A percentile compares a stretch with the other conserved stretches of the same genome.
These are phyloP conservation scores for Fusarium praegraminearum DNA, from an alignment of 2,329 filamentous ascomycete species.

Conservation along the genomic window DNA sequence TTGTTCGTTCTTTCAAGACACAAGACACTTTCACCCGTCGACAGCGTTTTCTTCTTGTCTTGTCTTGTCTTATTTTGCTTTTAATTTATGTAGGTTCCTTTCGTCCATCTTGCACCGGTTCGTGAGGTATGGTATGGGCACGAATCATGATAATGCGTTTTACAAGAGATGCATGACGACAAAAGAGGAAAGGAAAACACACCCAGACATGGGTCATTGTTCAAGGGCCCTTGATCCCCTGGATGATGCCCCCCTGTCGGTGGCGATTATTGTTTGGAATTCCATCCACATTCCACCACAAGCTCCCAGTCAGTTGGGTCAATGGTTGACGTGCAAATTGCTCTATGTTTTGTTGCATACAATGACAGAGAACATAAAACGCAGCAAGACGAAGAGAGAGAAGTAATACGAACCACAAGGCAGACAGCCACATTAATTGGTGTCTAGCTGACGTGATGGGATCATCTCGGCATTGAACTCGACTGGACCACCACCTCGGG, in stretches of 20 bases:
- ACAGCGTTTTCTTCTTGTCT: conserved; percentile 1
- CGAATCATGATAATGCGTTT: conserved; percentile 28
- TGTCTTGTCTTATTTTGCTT: background rate
- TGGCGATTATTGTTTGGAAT: conserved; percentile 30
- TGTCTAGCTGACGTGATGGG: conserved; percentile 33
- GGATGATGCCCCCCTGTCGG: conserved; percentile 33
- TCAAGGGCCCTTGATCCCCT: conserved; percentile 7
- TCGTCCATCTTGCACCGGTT: background rate
- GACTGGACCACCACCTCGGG: conserved; percentile 15
- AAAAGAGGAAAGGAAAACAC: conserved; percentile 23
- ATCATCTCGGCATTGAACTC: conserved; percentile 25
- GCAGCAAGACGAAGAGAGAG: background rate
- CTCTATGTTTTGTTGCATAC: background rate
- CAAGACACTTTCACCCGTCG: background rate
- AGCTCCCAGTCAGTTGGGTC: conserved; percentile 32
- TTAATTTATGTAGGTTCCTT: background rate
- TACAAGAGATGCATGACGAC: conserved; percentile 22
- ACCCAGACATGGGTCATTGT: conserved; percentile 9
- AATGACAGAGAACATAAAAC: background rate
- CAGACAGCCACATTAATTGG: conserved; percentile 8
- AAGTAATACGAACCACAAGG: conserved; percentile 5
- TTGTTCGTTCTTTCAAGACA: background rate
- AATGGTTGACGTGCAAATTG: conserved; percentile 21
- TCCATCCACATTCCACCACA: conserved; percentile 38
- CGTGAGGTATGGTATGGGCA: background rate